Evolutionary conservation across 2,329 filamentous ascomycete species (phyloP), one percentile per base, ranked within the genome.

Genomic region (Ophiosphaerella korrae): DNA sequence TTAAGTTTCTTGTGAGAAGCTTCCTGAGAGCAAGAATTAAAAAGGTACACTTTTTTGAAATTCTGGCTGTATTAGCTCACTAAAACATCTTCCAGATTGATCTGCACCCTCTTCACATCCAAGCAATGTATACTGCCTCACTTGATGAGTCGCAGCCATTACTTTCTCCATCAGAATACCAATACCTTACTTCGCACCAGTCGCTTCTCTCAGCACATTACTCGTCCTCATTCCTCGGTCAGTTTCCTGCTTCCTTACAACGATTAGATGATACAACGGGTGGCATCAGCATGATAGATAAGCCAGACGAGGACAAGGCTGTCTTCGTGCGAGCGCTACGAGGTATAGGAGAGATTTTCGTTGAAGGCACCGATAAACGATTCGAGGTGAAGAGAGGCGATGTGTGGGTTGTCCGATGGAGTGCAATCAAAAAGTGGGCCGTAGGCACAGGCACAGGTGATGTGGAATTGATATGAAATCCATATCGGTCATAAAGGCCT

Each of bases 201-300:
- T 84, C 89, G 7, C 81, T 99, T 1, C 82, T 97, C 14, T 87
- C 92, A 49, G 83, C 85, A 45, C 92, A 97, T 74, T 97, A 96
- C 75, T 81, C 89, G 5, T 83, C 87, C 1, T 93, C 90, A 1
- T 99, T 99, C 67, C 81, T 99, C 13, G 82, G 82, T 0, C 85
- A 88, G 11, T 97, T 99, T 64, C 94, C 94, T 0, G 77, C 84
- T 12, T 80, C 84, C 39, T 74, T 99, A 63, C 88, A 93, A 72
- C 87, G 92, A 60, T 78, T 99, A 46, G 95, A 97, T 75, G 94
- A 99, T 76, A 90, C 89, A 12, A 87, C 89, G 0, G 93, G 92
- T 26, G 92, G 92, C 8, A 87, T 93, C 49, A 92, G 84, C 76
- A 99, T 99, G 94, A 85, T 97, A 26, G 92, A 96, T 68, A 80